Conservation (phyloP, 495 filamentous ascomycete genomes). For the Xylaria flabelliformis region DNA sequence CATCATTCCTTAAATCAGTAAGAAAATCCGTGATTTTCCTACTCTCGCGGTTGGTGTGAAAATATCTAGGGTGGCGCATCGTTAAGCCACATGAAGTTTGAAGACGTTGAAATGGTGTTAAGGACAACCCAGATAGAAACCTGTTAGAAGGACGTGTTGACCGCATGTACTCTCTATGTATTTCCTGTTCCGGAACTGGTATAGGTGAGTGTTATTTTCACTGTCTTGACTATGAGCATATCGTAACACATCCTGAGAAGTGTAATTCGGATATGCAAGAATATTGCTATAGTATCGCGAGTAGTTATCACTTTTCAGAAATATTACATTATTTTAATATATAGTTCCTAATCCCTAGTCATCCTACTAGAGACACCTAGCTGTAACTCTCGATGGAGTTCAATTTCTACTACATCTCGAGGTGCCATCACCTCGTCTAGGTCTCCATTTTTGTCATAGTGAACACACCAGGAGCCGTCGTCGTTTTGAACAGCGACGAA, state of each 20-base stretch:
- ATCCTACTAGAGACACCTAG: slow-evolving; percentile 42
- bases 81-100: slow-evolving; percentile 16
- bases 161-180: slow-evolving; percentile 9
- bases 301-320: too few species aligned
- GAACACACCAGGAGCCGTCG: slow-evolving; percentile 53
- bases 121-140: neutral
- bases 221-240: neutral
- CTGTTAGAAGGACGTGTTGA: neutral
- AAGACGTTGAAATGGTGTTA: neutral
- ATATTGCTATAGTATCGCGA: too few species aligned
- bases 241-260: too few species aligned
- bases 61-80: neutral
- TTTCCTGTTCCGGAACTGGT: neutral
- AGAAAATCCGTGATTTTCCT: neutral
- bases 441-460: slow-evolving; percentile 49
- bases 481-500: slow-evolving; percentile 55
- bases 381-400: slow-evolving; percentile 40
- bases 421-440: slow-evolving; percentile 37
- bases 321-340: neutral
- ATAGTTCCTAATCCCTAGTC: slow-evolving; percentile 24
- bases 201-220: neutral
- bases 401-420: slow-evolving; percentile 41
- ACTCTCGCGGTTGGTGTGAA: neutral
- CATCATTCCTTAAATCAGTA: neutral
- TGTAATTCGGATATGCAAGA: neutral